Base-by-base conservation (phyloP, 805 yeast genomes). In the Saccharomycopsis babjevae region DNA sequence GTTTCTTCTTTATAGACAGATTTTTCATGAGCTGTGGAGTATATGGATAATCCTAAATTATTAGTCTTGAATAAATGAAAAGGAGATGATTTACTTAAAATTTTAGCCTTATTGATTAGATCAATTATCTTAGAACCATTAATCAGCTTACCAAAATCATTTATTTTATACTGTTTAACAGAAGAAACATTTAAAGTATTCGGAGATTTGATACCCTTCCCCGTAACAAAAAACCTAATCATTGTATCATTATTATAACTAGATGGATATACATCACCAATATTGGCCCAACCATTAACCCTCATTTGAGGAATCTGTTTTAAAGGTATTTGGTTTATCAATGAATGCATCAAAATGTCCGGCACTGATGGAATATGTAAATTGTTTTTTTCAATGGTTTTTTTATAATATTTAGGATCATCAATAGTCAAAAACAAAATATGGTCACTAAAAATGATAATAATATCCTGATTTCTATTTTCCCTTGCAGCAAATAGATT, bases 321-420 rank as follows among this genome's bases (percentile, higher is more conserved):
- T 50, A 93, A 77, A 0, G 96, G 94, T 28, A 85, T 85, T 67
- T 89, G 96, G 69, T 93, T 93, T 36, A 88, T 83, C 69, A 93
- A 76, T 0, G 97, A 89, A 68, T 92, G 96, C 96, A 92, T 89
- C 62, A 93, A 74, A 56, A 89, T 78, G 70, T 91, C 97, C 0
- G 96, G 79, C 15, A 88, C 76, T 2, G 86, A 78, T 1, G 94
- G 88, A 55, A 74, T 68, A 56, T 76, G 77, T 32, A 77, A 67
- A 11, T 28, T 28, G 2, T 39, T 39, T 18, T 46, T 32, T 50
- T 61, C 54, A n/a, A 61, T 52, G 3, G 40, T 30, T 43, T 62
- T 62, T 13, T 50, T 61, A 58, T 77, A 76, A 64, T 77, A 75
- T 3, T 71, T 70, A 40, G 75, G 74, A 67, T 85, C 82, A 50